Conservation (phyloP, 2,329 filamentous ascomycete genomes). For the Leptographium galeiforme region DNA sequence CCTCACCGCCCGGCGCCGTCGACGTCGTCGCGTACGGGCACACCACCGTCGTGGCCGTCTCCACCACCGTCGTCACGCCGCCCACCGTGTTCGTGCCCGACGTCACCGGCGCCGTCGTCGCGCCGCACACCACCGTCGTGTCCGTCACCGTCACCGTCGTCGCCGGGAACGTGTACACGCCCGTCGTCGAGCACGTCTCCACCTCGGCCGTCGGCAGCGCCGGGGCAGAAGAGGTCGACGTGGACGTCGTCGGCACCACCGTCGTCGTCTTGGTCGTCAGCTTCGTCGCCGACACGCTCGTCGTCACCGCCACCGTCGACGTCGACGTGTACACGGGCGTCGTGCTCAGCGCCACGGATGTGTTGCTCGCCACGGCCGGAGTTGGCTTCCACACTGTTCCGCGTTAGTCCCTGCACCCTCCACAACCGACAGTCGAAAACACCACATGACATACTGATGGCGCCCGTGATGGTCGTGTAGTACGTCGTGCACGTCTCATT, state of each 20-base stretch:
- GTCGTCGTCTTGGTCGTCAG: too few species aligned
- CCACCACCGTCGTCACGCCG: constrained; percentile 59
- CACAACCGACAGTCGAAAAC: too few species aligned
- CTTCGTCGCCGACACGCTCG: not conserved
- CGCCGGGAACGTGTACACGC: constrained; percentile 63
- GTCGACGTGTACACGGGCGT: not conserved
- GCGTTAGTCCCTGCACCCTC: not conserved
- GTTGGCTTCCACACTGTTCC: not conserved
- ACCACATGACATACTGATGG: constrained; percentile 26
- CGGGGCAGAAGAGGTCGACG: constrained; percentile 14
- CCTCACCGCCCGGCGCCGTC: constrained; percentile 40
- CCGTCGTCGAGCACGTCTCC: constrained; percentile 48
- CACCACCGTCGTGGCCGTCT: constrained; percentile 50
- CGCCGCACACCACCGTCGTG: constrained; percentile 53
- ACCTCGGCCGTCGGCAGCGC: constrained; percentile 37
- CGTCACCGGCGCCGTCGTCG: constrained; percentile 46
- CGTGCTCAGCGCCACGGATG: not conserved
- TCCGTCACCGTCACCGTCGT: constrained; percentile 55
- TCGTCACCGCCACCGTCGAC: not conserved
- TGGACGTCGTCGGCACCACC: not conserved
- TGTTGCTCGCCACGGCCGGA: not conserved
- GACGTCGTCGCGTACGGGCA: constrained; percentile 56
- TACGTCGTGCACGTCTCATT: constrained; percentile 54
- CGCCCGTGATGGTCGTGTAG: constrained; percentile 57
- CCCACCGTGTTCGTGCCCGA: constrained; percentile 55